Evolutionary conservation across 2,329 filamentous ascomycete genomes (phyloP).

Genomic region (Zalaria obscura): DNA sequence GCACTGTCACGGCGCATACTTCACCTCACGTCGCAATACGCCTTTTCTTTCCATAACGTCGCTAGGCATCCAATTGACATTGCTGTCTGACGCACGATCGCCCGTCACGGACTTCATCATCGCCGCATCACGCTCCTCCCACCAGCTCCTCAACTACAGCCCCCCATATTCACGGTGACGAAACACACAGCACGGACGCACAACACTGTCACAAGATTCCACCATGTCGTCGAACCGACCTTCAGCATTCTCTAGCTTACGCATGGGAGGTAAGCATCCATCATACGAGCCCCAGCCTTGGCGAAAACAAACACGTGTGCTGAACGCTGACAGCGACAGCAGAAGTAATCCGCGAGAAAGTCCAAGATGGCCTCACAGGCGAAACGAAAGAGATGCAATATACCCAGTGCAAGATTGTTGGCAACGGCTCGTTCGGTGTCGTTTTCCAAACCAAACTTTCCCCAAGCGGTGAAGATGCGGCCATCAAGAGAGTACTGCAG

Average conservation of each 20-base stretch:
- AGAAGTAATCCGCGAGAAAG: conserved; percentile 98
- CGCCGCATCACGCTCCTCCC: conserved; percentile 23
- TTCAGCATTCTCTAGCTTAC: conserved; percentile 73
- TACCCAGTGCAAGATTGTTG: conserved; percentile 98
- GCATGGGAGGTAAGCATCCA: conserved; percentile 81
- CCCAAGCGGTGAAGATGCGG: conserved; percentile 93
- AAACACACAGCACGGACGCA: conserved; percentile 8
- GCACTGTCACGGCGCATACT: neutral
- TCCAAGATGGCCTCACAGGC: conserved; percentile 93
- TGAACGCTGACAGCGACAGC: conserved; percentile 20
- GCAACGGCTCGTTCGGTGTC: conserved; percentile 96
- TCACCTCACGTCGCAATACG: neutral
- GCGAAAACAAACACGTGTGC: neutral
- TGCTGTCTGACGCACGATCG: conserved; percentile 6
- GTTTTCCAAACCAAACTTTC: conserved; percentile 98
- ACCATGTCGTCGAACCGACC: conserved; percentile 83
- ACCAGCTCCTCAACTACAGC: conserved; percentile 30
- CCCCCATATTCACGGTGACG: conserved; percentile 27
- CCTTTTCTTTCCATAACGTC: neutral
- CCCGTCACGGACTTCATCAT: conserved; percentile 42
- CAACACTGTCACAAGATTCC: conserved; percentile 7
- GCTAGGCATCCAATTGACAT: neutral
- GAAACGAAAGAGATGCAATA: conserved; percentile 96
- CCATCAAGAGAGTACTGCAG: conserved; percentile 96
- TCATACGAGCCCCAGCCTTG: neutral